These are phyloP conservation scores for Leccinum aurantiacum DNA, from an alignment of 768 basidiomycete species.

Conservation along the genomic window DNA sequence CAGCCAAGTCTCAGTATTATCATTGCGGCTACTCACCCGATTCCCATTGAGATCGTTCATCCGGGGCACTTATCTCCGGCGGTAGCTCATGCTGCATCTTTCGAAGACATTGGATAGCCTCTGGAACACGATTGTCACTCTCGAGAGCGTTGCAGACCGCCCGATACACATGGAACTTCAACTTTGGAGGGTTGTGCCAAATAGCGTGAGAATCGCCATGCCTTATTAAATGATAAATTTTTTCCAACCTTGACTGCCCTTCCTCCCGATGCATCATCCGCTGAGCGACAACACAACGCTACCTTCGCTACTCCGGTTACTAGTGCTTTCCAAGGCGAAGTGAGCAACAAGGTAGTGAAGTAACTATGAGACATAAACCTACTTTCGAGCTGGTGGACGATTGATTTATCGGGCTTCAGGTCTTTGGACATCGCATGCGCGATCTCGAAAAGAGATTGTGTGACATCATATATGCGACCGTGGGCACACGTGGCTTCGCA, in stretches of 20 bases:
- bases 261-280: neutral
- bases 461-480: neutral
- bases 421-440: neutral
- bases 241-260: neutral
- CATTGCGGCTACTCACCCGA: too few relatives aligned
- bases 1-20: neutral
- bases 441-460: neutral
- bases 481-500: neutral
- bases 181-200: neutral
- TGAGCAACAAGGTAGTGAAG: neutral
- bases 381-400: neutral
- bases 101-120: too few relatives aligned
- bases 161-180: neutral
- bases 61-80: too few relatives aligned
- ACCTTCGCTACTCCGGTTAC: neutral
- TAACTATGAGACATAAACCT: neutral
- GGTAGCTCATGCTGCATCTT: too few relatives aligned
- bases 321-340: neutral
- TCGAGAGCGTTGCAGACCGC: neutral
- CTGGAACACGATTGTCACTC: too few relatives aligned
- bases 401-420: neutral
- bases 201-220: neutral
- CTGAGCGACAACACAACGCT: neutral
- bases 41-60: too few relatives aligned
- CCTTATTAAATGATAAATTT: neutral